Evolutionary conservation across 192 early-diverging fungal genomes (phyloP), one percentile per base, ranked within the genome.

Genomic region (Linnemannia exigua): DNA sequence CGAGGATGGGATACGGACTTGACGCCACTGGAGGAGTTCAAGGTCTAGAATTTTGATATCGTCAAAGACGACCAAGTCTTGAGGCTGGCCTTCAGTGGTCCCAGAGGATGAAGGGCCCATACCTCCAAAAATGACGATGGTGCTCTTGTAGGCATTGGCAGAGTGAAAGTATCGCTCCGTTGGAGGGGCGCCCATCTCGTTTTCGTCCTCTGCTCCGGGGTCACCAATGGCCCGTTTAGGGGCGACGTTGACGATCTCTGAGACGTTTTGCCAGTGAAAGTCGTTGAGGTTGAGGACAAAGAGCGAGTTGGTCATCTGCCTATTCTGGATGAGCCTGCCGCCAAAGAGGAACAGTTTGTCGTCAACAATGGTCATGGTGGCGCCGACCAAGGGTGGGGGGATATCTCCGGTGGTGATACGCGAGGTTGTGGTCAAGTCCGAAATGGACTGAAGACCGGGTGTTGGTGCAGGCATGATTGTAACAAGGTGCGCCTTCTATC

Each of bases 91-190:
- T 16, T 76, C 84, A 1, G 58, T 33, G 11, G 92, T 88, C 41
- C 84, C 38, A 74, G 87, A 66, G 71, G 87, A 76, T 73, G 88
- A 76, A 72, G 92, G 89, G 0, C 95, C 93, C 95, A 95, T 95
- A 17, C 95, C 95, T 50, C 95, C 95, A 90, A 94, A 95, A 25
- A 94, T 89, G 11, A 95, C 84, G 51, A 95, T 79, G 58, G 87
- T 87, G 37, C 90, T 91, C 71, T 89, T 85, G 79, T 92, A 93
- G 20, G 89, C 89, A 37, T 92, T 94, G 58, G 92, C 88, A 22
- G 95, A 93, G 79, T 95, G 95, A 80, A 95, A 95, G 77, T 94
- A 95, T 12, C 95, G 91, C 51, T 94, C 90, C 1, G 81, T 79
- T 16, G 88, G 88, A 25, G 90, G 76, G 2, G 72, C 46, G 37